Conservation (phyloP, 179 eudicot species). For the Actinidia arguta region DNA sequence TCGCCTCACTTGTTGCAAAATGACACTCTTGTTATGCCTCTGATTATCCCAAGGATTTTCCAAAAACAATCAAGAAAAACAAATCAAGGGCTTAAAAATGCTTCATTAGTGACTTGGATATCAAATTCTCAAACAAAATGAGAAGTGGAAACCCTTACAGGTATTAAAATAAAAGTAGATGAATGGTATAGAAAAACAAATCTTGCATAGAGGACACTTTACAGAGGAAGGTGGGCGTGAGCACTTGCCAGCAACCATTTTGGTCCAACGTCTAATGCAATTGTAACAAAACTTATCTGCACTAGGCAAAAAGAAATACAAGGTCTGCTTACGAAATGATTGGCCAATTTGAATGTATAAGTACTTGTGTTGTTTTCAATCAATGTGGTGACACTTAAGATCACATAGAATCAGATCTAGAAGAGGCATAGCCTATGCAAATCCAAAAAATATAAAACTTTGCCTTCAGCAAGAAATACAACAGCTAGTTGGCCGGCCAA, state of each 20-base stretch:
- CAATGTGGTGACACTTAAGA: neutral
- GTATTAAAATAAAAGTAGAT: neutral
- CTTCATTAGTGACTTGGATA: neutral
- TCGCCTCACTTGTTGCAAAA: neutral
- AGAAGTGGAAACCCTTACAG: neutral
- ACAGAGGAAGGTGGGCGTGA: constrained; percentile 49
- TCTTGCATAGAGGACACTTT: constrained; percentile 90
- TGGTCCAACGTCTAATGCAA: constrained; percentile 75
- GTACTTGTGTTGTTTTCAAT: neutral
- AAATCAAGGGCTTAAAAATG: neutral
- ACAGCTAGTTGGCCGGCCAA: neutral
- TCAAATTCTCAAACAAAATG: neutral
- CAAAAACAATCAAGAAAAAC: neutral
- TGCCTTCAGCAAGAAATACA: neutral
- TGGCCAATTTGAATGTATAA: neutral
- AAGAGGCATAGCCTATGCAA: neutral
- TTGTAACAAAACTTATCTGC: constrained; percentile 79
- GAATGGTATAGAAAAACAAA: constrained; percentile 24
- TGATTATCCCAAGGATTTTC: neutral
- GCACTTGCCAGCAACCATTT: constrained; percentile 59
- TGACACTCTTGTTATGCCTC: neutral
- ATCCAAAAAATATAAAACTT: neutral
- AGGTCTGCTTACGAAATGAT: neutral
- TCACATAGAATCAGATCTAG: neutral
- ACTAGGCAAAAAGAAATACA: neutral